Percentiles rank a stretch among this genome's conserved stretches.
These are phyloP conservation scores for Solanum pinnatisectum DNA, from an alignment of 257 asterid species.

Conservation along the genomic window DNA sequence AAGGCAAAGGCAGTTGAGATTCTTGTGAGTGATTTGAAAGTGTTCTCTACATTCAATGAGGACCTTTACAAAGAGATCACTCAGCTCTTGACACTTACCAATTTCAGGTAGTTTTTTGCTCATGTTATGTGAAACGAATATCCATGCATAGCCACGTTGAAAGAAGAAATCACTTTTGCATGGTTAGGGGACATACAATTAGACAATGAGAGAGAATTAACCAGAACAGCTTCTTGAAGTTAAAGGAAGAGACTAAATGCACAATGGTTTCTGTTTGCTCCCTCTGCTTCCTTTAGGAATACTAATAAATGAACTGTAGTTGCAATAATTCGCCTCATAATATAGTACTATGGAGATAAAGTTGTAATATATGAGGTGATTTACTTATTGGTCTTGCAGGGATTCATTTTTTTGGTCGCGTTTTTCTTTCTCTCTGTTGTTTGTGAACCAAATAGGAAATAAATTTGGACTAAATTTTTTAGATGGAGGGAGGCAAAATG, in stretches of 20 bases:
- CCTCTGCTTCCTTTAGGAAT: neutral
- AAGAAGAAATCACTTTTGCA: neutral
- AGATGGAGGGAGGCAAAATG: neutral
- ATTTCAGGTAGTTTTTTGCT: constrained; percentile 61
- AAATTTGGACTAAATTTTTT: neutral
- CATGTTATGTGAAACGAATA: neutral
- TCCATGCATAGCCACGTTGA: neutral
- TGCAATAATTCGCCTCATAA: neutral
- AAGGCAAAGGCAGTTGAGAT: constrained; percentile 89
- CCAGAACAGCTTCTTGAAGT: neutral
- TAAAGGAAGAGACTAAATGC: neutral
- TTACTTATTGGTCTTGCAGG: neutral
- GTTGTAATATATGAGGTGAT: neutral
- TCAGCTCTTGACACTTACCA: constrained; percentile 74
- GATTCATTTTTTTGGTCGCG: neutral
- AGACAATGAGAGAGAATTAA: neutral
- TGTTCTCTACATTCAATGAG: constrained; percentile 81
- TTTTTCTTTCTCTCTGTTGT: neutral
- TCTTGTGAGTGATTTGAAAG: constrained; percentile 79
- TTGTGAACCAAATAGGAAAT: neutral
- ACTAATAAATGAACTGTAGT: neutral
- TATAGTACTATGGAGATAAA: neutral
- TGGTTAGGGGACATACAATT: neutral
- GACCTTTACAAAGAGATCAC: constrained; percentile 87
- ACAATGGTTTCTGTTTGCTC: neutral